Conservation (phyloP, 306 rosid species). For the Cucurbita maxima region DNA sequence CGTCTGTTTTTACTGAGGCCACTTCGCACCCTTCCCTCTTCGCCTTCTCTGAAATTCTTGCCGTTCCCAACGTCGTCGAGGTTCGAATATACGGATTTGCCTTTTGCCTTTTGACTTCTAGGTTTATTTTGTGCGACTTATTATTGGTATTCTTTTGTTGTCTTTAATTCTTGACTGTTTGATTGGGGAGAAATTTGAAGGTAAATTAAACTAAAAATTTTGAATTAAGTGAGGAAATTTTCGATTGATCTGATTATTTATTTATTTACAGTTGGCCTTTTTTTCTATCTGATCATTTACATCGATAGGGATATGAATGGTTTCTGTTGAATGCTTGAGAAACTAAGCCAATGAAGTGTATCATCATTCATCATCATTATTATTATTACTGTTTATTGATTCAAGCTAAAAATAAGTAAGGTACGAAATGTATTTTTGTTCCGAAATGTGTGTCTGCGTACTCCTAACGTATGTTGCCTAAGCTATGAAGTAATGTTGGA, state of each 20-base stretch:
- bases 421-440: background rate
- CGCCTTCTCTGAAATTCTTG: conserved; percentile 81
- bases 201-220: background rate
- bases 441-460: background rate
- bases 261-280: too few species aligned
- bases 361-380: background rate
- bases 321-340: background rate
- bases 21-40: conserved; percentile 83
- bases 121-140: background rate
- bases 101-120: background rate
- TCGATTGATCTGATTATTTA: background rate
- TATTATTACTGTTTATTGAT: background rate
- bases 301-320: background rate
- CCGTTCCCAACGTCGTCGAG: conserved; percentile 54
- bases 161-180: background rate
- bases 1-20: conserved; percentile 43
- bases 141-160: background rate
- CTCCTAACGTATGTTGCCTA: background rate
- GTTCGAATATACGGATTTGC: conserved; percentile 10
- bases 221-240: background rate
- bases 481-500: background rate
- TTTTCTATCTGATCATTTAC: too few species aligned
- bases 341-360: background rate
- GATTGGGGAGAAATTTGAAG: background rate
- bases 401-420: background rate